Percentiles rank a stretch among this genome's conserved stretches.
Evolutionary conservation across 371 early-diverging fungal genomes (phyloP).

Genomic region (Cokeromyces recurvatus): DNA sequence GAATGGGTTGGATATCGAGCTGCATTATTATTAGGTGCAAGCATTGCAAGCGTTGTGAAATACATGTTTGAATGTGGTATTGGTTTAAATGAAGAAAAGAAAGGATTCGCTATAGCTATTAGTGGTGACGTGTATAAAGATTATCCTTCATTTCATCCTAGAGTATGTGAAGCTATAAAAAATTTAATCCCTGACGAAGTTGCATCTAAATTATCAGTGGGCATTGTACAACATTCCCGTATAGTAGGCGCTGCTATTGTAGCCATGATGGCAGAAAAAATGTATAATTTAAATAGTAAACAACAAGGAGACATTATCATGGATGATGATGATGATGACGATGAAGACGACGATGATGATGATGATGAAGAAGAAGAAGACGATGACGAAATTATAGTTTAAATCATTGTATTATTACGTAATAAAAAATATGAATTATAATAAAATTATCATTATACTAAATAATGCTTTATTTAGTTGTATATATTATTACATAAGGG

Average conservation of each 20-base stretch:
- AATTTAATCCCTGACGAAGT: conserved; percentile 35
- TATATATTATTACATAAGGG: not conserved
- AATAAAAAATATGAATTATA: too few relatives aligned
- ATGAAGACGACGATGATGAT: too few relatives aligned
- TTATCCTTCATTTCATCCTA: conserved; percentile 43
- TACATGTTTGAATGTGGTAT: conserved; percentile 33
- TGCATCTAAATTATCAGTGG: conserved; percentile 35
- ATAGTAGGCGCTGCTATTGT: conserved; percentile 50
- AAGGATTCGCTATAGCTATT: conserved; percentile 31
- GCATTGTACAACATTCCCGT: conserved; percentile 42
- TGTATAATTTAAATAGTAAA: conserved; percentile 1
- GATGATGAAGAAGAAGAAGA: too few relatives aligned
- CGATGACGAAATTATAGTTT: too few relatives aligned
- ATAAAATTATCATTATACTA: too few relatives aligned
- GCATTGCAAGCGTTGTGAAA: conserved; percentile 37
- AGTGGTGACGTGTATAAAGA: conserved; percentile 45
- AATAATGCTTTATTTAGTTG: not conserved
- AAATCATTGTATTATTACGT: too few relatives aligned
- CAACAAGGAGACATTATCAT: too few relatives aligned
- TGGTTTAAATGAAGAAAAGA: conserved; percentile 26
- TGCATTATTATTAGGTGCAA: conserved; percentile 34
- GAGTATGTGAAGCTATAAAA: conserved; percentile 39
- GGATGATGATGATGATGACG: too few relatives aligned
- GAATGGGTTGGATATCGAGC: conserved; percentile 41
- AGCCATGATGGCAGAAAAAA: conserved; percentile 48